Evolutionary conservation across 768 basidiomycete species (phyloP).

Genomic region (Russula lepida): DNA sequence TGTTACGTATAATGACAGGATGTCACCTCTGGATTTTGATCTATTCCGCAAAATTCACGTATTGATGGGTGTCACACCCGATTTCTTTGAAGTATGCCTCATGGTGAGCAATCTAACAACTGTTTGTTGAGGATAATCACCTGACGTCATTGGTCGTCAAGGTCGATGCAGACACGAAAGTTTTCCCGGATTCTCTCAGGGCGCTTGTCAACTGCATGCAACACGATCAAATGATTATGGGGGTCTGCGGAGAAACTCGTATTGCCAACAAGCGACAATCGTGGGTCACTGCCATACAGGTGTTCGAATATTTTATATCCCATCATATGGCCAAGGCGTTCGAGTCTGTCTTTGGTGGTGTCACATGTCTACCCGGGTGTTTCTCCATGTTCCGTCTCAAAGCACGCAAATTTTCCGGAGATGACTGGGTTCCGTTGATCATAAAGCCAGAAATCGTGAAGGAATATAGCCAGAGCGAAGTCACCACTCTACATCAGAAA

Average conservation of each 20-base stretch:
- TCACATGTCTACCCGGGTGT: slow-evolving; percentile 98
- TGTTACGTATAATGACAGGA: slow-evolving; percentile 98
- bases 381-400: slow-evolving; percentile 99
- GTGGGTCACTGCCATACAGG: slow-evolving; percentile 98
- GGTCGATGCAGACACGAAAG: slow-evolving; percentile 99
- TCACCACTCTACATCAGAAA: slow-evolving; percentile 94
- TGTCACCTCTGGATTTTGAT: slow-evolving; percentile 96
- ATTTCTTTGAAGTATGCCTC: slow-evolving; percentile 93
- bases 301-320: slow-evolving; percentile 98
- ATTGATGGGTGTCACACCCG: slow-evolving; percentile 98
- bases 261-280: slow-evolving; percentile 98
- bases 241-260: slow-evolving; percentile 95
- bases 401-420: slow-evolving; percentile 76
- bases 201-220: slow-evolving; percentile 98
- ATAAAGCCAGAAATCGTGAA: slow-evolving; percentile 95
- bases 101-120: slow-evolving; percentile 60
- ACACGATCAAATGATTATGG: slow-evolving; percentile 98
- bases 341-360: slow-evolving; percentile 98
- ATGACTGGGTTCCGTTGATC: slow-evolving; percentile 97
- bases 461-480: slow-evolving; percentile 92
- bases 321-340: slow-evolving; percentile 98
- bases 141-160: slow-evolving; percentile 28
- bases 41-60: slow-evolving; percentile 94
- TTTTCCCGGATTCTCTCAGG: slow-evolving; percentile 82
- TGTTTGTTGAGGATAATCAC: background rate